Base-by-base conservation (phyloP, 352 stramenopile genomes). In the Phytophthora hibernalis region DNA sequence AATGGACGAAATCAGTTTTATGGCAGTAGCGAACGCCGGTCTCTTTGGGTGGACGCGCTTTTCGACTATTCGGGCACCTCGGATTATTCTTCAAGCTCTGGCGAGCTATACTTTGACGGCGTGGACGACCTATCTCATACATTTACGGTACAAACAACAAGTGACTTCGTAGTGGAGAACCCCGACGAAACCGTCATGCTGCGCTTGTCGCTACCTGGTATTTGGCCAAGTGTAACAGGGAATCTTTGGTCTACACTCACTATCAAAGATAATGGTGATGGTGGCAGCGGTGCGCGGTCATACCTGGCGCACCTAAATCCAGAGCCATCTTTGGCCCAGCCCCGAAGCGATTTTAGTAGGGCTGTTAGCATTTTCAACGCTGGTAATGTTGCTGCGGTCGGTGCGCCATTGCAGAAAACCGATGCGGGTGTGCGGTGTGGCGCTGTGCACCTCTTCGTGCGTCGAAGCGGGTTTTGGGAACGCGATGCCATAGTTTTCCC, bases 251-350 rank as follows among this genome's bases (percentile, higher is more conserved):
- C 91, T 4, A 83, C 79, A 9, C 66, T 98, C n/a, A 88, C 74
- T 0, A 98, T 99, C 40, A 73, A 76, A 10, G 96, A 98, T 74
- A 92, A 98, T 56, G 87, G 87, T 7, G 95, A 98, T 54, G 94
- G 95, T 21, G 85, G 90, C 12, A 96, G 82, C 26, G 89, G 89
- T 3, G 85, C 85, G 11, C 75, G 83, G 2, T 84, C 81, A 8
- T 93, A 87, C 35, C 57, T 94, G 2, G 73, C 87, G 21, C 70
- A 89, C 26, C 63, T 96, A 16, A 76, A 77, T 9, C 77, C 86
- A 2, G 60, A 62, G 0, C 67, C 66, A 2, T 47, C 59, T 1
- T 45, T 60, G 1, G 64, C 67, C 1, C 82, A 93, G 31, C 26
- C 66, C 3, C 48, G 72, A 12, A 87, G 81, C 8, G 54, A 73